Evolutionary conservation across 257 asterid species (phyloP).

Genomic region (Plectranthus barbatus): DNA sequence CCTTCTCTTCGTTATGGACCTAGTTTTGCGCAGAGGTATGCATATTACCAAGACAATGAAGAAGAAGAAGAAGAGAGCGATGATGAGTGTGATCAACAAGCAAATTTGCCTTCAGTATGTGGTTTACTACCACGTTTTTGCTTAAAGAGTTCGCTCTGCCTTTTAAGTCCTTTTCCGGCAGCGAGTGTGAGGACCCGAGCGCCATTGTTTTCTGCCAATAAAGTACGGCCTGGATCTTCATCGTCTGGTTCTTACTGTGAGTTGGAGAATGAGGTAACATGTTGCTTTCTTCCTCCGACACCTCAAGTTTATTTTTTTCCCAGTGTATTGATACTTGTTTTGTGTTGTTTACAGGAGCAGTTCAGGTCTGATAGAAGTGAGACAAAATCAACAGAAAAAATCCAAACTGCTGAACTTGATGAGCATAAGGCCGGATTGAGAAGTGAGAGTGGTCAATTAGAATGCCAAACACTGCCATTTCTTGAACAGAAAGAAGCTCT

Average conservation of each 20-base stretch:
- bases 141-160: conserved; percentile 47
- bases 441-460: conserved; percentile 8
- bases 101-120: conserved; percentile 37
- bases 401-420: conserved; percentile 18
- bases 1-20: conserved; percentile 81
- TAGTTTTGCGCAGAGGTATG: conserved; percentile 46
- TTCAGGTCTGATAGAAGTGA: conserved; percentile 30
- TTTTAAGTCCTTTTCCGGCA: conserved; percentile 51
- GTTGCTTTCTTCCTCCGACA: not conserved
- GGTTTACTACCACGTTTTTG: conserved; percentile 81
- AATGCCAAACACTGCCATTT: conserved; percentile 6
- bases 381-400: conserved; percentile 30
- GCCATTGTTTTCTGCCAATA: conserved; percentile 37
- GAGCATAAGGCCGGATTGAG: conserved; percentile 16
- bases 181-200: conserved; percentile 54
- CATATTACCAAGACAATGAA: conserved; percentile 25
- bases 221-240: conserved; percentile 35
- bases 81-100: conserved; percentile 35
- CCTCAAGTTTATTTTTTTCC: not conserved
- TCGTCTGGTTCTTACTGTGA: conserved; percentile 40
- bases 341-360: conserved; percentile 24
- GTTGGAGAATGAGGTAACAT: conserved; percentile 48
- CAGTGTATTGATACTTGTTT: not conserved
- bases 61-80: conserved; percentile 58
- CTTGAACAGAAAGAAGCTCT: not conserved